Conservation (phyloP, 371 early-diverging fungal genomes). For the Syncephalis fuscata region DNA sequence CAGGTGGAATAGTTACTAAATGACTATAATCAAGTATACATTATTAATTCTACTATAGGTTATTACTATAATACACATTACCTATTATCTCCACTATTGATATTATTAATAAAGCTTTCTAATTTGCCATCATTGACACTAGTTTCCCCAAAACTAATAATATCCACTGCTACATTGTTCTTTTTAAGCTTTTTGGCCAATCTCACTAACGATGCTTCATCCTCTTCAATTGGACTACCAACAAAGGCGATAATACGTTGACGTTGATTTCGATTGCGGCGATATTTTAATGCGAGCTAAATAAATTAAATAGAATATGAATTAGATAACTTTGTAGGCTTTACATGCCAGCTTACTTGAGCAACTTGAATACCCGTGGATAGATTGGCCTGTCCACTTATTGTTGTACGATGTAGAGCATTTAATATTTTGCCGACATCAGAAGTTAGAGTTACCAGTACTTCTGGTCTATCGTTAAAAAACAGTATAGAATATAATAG, state of each 20-base stretch:
- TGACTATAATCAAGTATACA: conserved; percentile 29
- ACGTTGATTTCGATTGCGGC: conserved; percentile 89
- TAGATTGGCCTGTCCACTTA: conserved; percentile 58
- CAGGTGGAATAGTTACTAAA: conserved; percentile 86
- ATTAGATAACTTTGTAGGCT: neutral
- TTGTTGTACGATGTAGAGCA: conserved; percentile 63
- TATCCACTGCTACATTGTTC: conserved; percentile 90
- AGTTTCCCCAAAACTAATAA: conserved; percentile 96
- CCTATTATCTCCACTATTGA: conserved; percentile 82
- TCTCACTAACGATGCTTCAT: conserved; percentile 72
- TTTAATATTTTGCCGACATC: conserved; percentile 82
- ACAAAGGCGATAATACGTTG: conserved; percentile 92
- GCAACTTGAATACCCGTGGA: conserved; percentile 88
- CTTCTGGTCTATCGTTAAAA: conserved; percentile 61
- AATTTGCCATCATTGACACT: conserved; percentile 75
- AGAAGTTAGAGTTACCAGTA: conserved; percentile 77
- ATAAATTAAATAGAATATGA: neutral
- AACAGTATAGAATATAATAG: neutral
- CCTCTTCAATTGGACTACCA: conserved; percentile 69
- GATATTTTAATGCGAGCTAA: conserved; percentile 87
- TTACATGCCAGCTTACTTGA: conserved; percentile 45
- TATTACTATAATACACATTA: conserved; percentile 7
- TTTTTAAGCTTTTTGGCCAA: conserved; percentile 93
- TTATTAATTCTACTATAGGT: neutral
- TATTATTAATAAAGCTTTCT: conserved; percentile 76